Evolutionary conservation across 2,329 filamentous ascomycete genomes (phyloP).

Genomic region (Lojkania enalia): DNA sequence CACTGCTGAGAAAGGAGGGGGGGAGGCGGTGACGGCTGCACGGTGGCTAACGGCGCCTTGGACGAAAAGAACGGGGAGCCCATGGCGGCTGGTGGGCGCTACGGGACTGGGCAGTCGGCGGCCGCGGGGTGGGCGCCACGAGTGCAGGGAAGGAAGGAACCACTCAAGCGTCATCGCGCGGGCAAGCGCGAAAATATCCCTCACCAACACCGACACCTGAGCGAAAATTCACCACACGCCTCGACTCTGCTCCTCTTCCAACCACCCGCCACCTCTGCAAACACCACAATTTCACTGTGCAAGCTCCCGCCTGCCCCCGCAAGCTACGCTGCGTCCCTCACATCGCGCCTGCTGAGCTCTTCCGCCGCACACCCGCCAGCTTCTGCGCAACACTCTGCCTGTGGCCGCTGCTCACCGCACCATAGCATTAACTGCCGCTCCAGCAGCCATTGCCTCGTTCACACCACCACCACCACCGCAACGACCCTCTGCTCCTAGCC

Average conservation of each 20-base stretch:
- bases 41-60: constrained; percentile 7
- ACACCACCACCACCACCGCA: too few species aligned
- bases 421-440: constrained; percentile 11
- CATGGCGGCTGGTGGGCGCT: background rate
- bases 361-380: constrained; percentile 4
- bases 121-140: background rate
- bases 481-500: constrained; percentile 11
- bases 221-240: constrained; percentile 7
- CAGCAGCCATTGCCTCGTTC: constrained; percentile 18
- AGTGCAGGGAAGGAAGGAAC: background rate
- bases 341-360: background rate
- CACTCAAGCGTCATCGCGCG: background rate
- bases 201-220: constrained; percentile 2
- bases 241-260: background rate
- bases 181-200: constrained; percentile 11
- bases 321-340: constrained; percentile 11
- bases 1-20: too few species aligned
- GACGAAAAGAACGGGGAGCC: background rate
- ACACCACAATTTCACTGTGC: background rate
- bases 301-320: constrained; percentile 1
- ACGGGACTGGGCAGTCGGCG: background rate
- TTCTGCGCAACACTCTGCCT: constrained; percentile 3
- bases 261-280: background rate
- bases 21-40: background rate
- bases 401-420: constrained; percentile 12